Evolutionary conservation across 768 basidiomycete species (phyloP).

Genomic region (Russula brevipes): DNA sequence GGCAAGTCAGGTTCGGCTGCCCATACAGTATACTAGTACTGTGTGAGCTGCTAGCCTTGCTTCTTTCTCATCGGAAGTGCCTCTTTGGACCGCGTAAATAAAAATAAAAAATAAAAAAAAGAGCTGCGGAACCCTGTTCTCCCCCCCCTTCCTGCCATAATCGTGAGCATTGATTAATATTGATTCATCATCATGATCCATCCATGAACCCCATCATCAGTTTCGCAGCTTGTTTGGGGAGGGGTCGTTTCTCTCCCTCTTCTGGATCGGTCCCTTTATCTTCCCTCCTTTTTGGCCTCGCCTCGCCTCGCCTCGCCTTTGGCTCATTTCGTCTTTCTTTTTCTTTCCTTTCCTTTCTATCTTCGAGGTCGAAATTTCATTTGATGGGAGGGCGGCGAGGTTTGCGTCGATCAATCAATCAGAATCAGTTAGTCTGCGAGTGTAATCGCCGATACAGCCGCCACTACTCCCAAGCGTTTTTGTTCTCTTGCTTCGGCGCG

Average conservation of each 20-base stretch:
- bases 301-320: no score
- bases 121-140: no score
- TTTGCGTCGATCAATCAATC: constrained; percentile 1
- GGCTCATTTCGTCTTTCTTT: background rate
- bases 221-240: no score
- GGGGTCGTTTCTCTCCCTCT: no score
- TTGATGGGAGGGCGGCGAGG: background rate
- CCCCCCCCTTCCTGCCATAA: no score
- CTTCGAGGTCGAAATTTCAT: constrained; percentile 9
- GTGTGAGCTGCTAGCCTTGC: background rate
- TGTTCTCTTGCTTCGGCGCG: background rate
- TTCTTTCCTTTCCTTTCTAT: background rate
- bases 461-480: background rate
- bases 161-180: no score
- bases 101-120: no score
- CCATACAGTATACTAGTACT: no score
- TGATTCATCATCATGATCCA: no score
- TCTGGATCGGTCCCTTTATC: no score
- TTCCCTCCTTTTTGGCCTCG: background rate
- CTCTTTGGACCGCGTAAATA: no score
- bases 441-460: constrained; percentile 10
- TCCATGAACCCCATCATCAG: no score
- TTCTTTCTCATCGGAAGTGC: background rate
- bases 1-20: background rate
- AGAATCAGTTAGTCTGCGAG: background rate